phyloP scores from a whole-genome alignment of 2,329 filamentous ascomycete genomes.

The Cladosporium sp. region DNA sequence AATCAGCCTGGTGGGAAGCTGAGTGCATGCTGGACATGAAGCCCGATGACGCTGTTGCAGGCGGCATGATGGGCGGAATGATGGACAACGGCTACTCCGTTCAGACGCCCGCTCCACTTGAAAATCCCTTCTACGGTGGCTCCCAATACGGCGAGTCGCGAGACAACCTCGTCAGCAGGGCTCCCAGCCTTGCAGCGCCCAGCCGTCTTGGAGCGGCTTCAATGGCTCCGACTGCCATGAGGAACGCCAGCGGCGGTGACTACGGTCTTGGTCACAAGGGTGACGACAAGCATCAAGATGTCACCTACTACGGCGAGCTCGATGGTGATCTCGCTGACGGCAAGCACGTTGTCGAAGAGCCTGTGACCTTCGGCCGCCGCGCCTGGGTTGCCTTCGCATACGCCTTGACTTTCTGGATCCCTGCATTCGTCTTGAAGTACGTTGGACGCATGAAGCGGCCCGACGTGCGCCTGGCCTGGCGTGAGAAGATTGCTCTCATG shows the following conservation, averaged over 20 bases:
- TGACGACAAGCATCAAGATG: slow-evolving; percentile 65
- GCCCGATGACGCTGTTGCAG: slow-evolving; percentile 41
- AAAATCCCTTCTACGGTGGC: slow-evolving; percentile 22
- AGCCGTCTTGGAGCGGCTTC: slow-evolving; percentile 36
- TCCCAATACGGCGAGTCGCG: slow-evolving; percentile 45
- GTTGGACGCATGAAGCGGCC: slow-evolving; percentile 94
- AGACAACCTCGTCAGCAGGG: slow-evolving; percentile 60
- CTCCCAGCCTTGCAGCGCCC: slow-evolving; percentile 42
- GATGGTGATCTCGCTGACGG: slow-evolving; percentile 74
- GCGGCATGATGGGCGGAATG: slow-evolving; percentile 50
- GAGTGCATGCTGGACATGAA: slow-evolving; percentile 93
- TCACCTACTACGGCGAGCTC: slow-evolving; percentile 66
- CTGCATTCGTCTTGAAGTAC: slow-evolving; percentile 71
- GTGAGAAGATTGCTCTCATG: slow-evolving; percentile 84
- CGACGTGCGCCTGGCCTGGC: slow-evolving; percentile 94
- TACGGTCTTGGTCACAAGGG: slow-evolving; percentile 86
- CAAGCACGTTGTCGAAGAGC: slow-evolving; percentile 67
- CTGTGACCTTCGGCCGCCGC: slow-evolving; percentile 58
- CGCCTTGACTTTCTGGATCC: slow-evolving; percentile 89
- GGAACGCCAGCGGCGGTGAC: slow-evolving; percentile 56
- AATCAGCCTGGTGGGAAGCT: slow-evolving; percentile 94
- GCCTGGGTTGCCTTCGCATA: slow-evolving; percentile 79
- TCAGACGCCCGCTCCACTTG: slow-evolving; percentile 45
- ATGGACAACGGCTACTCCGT: slow-evolving; percentile 69
- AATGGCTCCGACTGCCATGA: slow-evolving; percentile 54